These are phyloP conservation scores for Saturnispora bothae DNA, from an alignment of 805 yeast genomes.

Conservation along the genomic window DNA sequence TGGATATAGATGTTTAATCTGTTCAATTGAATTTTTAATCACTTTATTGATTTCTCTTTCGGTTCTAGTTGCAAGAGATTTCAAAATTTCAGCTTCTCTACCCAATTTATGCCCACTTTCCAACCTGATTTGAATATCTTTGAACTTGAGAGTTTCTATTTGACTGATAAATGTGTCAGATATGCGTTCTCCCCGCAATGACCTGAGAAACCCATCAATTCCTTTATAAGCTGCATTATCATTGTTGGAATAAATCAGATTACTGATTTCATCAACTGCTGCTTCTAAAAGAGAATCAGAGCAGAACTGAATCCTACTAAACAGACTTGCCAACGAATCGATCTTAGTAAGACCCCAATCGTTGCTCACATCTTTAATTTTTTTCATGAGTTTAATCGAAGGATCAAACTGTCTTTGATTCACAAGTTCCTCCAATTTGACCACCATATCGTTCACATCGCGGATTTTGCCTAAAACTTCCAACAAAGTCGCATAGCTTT, in stretches of 20 bases:
- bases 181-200: conserved; percentile 1
- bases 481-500: conserved; percentile 55
- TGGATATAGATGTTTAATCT: conserved; percentile 45
- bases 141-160: conserved; percentile 16
- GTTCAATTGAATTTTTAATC: conserved; percentile 52
- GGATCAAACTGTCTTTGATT: conserved; percentile 56
- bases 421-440: conserved; percentile 53
- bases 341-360: conserved; percentile 47
- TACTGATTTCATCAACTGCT: conserved; percentile 66
- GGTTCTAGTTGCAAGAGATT: conserved; percentile 41
- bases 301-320: conserved; percentile 44
- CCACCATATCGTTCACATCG: conserved; percentile 47
- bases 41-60: conserved; percentile 55
- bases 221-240: conserved; percentile 8
- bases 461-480: conserved; percentile 61
- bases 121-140: conserved; percentile 15
- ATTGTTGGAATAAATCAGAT: conserved; percentile 30
- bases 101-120: conserved; percentile 35
- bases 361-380: conserved; percentile 35
- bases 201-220: conserved; percentile 9
- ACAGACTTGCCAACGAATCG: conserved; percentile 41
- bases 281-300: conserved; percentile 55
- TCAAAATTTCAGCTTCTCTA: conserved; percentile 48
- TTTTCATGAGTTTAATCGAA: conserved; percentile 29
- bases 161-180: conserved; percentile 8